phyloP scores from a whole-genome alignment of 345 rosid genomes.

The Pistacia atlantica region DNA sequence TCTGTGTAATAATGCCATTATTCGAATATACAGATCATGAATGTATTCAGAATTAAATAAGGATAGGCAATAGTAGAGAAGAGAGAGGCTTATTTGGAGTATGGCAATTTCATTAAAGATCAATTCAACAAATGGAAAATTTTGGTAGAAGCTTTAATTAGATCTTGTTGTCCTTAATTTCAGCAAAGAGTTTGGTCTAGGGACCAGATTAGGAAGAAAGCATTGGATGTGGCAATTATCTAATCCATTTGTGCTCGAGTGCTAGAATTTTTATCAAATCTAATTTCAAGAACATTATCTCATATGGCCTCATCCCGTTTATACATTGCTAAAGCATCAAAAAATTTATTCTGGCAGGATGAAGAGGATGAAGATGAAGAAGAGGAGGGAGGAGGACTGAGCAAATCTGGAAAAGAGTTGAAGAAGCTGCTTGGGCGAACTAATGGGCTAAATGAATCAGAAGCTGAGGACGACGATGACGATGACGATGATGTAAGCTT shows the following conservation, averaged over 20 bases:
- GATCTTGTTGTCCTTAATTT: too few relatives aligned
- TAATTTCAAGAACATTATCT: not conserved
- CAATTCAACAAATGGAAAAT: too few relatives aligned
- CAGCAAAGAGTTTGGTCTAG: too few relatives aligned
- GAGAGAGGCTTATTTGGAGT: too few relatives aligned
- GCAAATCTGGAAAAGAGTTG: slow-evolving; percentile 94
- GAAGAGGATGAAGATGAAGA: slow-evolving; percentile 93
- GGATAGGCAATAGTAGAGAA: too few relatives aligned
- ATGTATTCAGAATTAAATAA: too few relatives aligned
- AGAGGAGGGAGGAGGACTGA: slow-evolving; percentile 86
- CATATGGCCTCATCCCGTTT: not conserved
- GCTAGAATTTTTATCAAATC: not conserved
- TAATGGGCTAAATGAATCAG: slow-evolving; percentile 73
- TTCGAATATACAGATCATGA: too few relatives aligned
- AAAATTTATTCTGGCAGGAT: slow-evolving; percentile 46
- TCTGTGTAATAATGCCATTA: too few relatives aligned
- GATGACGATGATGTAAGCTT: slow-evolving; percentile 75
- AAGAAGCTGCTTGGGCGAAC: slow-evolving; percentile 84
- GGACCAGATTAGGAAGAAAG: not conserved
- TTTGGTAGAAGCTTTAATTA: too few relatives aligned
- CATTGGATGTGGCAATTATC: not conserved
- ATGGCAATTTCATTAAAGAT: too few relatives aligned
- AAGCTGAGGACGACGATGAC: slow-evolving; percentile 82
- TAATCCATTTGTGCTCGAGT: not conserved
- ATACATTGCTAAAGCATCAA: not conserved